Evolutionary conservation across 371 early-diverging fungal species (phyloP).

Genomic region (Apophysomyces elegans): DNA sequence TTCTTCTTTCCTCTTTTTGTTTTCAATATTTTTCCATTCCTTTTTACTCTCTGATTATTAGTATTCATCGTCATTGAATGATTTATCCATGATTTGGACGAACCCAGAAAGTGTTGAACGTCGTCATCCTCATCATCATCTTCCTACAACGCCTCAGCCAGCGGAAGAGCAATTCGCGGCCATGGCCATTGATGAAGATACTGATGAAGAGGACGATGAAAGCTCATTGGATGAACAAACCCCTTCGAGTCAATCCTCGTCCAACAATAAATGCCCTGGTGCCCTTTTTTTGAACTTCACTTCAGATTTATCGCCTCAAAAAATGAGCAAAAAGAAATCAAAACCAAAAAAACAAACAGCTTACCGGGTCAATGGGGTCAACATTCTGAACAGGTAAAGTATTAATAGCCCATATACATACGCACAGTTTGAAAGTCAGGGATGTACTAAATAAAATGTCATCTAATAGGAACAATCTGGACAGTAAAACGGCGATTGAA

Average conservation of each 20-base stretch:
- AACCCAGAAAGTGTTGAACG: neutral
- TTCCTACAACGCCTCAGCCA: conserved; percentile 1
- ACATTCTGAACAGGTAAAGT: conserved; percentile 68
- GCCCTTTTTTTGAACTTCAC: conserved; percentile 27
- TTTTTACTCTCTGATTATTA: neutral
- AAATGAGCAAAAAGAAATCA: conserved; percentile 31
- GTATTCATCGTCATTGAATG: conserved; percentile 6
- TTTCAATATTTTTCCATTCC: conserved; percentile 6
- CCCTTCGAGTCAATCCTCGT: neutral
- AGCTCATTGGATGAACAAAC: conserved; percentile 10
- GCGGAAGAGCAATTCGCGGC: neutral
- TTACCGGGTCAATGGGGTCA: conserved; percentile 66
- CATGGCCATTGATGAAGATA: conserved; percentile 16
- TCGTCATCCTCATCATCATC: neutral
- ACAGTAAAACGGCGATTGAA: conserved; percentile 76
- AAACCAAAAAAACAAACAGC: conserved; percentile 56
- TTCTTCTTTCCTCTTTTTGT: conserved; percentile 4
- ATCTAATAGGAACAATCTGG: conserved; percentile 63
- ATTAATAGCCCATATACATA: neutral
- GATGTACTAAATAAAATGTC: neutral
- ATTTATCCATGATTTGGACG: conserved; percentile 12
- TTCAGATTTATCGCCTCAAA: conserved; percentile 33
- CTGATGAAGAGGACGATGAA: conserved; percentile 16
- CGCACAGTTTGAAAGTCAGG: conserved; percentile 8
- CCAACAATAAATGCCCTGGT: conserved; percentile 9